These are phyloP conservation scores for Plasmodium chabaudi DNA, from an alignment of 169 alveolate species.

Conservation along the genomic window DNA sequence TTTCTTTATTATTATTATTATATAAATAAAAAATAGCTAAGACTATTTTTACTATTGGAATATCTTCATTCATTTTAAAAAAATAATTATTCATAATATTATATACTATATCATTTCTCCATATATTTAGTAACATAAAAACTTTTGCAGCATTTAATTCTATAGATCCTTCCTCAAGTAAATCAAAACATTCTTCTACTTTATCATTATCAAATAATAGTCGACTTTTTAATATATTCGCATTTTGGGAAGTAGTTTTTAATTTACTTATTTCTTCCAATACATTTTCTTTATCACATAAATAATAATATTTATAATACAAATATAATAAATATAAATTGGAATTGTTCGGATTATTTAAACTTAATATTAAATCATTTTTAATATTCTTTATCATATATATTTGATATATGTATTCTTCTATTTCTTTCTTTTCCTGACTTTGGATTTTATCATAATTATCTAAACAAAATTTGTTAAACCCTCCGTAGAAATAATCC, in stretches of 20 bases:
- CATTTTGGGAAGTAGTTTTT: conserved; percentile 33
- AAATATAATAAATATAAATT: conserved; percentile 40
- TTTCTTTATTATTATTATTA: conserved; percentile 61
- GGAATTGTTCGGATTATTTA: conserved; percentile 37
- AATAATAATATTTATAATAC: conserved; percentile 57
- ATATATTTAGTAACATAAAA: conserved; percentile 24
- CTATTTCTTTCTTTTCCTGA: conserved; percentile 41
- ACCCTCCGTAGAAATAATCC: conserved; percentile 69
- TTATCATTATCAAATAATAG: conserved; percentile 45
- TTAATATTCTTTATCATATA: conserved; percentile 51
- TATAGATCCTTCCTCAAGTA: conserved; percentile 35
- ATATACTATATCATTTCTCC: conserved; percentile 37
- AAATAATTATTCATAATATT: conserved; percentile 25
- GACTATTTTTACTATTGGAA: conserved; percentile 62
- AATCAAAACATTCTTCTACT: conserved; percentile 69
- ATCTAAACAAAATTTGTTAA: conserved; percentile 35
- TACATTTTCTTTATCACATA: conserved; percentile 39
- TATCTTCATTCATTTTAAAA: conserved; percentile 69
- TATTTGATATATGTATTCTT: conserved; percentile 70
- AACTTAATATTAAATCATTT: conserved; percentile 19
- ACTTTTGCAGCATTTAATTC: conserved; percentile 56
- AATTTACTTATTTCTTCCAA: conserved; percentile 20
- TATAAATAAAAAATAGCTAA: conserved; percentile 61
- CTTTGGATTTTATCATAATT: conserved; percentile 22
- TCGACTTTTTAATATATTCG: conserved; percentile 53